Evolutionary conservation across 2,329 filamentous ascomycete genomes (phyloP).

Genomic region (Diplodia scrobiculata): DNA sequence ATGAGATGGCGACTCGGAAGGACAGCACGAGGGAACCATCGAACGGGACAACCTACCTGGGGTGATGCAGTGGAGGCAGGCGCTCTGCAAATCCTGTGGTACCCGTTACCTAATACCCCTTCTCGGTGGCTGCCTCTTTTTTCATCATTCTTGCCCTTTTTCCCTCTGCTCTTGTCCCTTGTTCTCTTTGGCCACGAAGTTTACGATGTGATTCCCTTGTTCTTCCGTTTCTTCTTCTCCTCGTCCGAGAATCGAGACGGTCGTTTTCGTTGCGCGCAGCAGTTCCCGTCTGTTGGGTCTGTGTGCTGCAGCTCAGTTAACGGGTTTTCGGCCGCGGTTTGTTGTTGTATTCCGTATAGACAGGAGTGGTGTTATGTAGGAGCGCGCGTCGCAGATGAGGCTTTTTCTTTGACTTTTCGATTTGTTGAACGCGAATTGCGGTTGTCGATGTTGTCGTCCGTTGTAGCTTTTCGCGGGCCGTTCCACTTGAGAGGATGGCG

Average conservation of each 20-base stretch:
- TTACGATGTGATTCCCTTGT: slow-evolving; percentile 29
- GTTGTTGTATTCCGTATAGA: slow-evolving; percentile 1
- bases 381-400: neutral
- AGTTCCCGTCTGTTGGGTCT: neutral
- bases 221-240: neutral
- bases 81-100: slow-evolving; percentile 22
- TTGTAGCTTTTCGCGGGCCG: neutral
- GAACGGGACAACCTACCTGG: slow-evolving; percentile 2
- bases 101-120: slow-evolving; percentile 14
- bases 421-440: neutral
- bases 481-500: neutral
- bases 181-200: slow-evolving; percentile 25
- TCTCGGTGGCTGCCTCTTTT: slow-evolving; percentile 7
- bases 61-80: slow-evolving; percentile 27
- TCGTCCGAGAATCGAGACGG: neutral
- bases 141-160: neutral
- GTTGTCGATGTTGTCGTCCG: neutral
- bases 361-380: neutral
- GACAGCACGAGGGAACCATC: slow-evolving; percentile 2
- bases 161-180: neutral
- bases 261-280: neutral
- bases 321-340: slow-evolving; percentile 3
- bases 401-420: neutral
- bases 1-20: slow-evolving; percentile 20
- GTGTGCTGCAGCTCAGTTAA: neutral